A percentile compares a stretch with the other conserved stretches of the same genome.
Evolutionary conservation across 1,139 yeast species (phyloP).

Genomic region (Scheffersomyces titani): DNA sequence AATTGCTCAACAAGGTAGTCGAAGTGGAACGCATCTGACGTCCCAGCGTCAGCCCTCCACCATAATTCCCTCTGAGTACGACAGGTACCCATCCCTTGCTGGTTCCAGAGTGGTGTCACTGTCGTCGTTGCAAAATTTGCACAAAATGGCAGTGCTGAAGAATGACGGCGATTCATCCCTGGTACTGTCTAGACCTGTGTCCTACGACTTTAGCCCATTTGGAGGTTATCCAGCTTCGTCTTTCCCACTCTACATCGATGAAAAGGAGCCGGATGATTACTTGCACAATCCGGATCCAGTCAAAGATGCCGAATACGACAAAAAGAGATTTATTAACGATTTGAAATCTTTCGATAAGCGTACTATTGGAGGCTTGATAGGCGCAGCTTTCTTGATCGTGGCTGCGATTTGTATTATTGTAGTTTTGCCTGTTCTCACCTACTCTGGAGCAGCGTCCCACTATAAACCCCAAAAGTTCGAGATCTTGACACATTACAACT

Average conservation of each 20-base stretch:
- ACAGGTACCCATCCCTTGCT: conserved; percentile 56
- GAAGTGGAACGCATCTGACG: not conserved
- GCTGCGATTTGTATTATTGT: conserved; percentile 24
- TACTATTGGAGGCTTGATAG: conserved; percentile 23
- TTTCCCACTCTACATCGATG: conserved; percentile 31
- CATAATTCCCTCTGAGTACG: conserved; percentile 51
- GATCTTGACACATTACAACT: conserved; percentile 22
- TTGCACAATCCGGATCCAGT: conserved; percentile 34
- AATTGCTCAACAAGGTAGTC: not conserved
- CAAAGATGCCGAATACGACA: conserved; percentile 31
- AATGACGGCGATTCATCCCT: conserved; percentile 14
- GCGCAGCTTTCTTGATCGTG: conserved; percentile 19
- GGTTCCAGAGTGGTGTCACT: conserved; percentile 52
- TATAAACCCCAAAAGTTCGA: conserved; percentile 20
- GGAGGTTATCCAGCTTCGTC: conserved; percentile 34
- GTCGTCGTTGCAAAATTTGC: conserved; percentile 30
- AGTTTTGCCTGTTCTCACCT: conserved; percentile 29
- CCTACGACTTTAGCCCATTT: conserved; percentile 25
- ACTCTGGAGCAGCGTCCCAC: conserved; percentile 21
- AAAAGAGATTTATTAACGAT: conserved; percentile 25
- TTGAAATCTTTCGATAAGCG: conserved; percentile 25
- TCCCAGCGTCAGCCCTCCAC: not conserved
- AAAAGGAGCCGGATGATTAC: conserved; percentile 32
- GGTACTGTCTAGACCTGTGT: conserved; percentile 13
- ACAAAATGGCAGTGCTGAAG: conserved; percentile 3